A percentile compares a stretch with the other conserved stretches of the same genome.
Conservation (phyloP, 1,284 basidiomycete species). For the Microbotryomycetes sp. region DNA sequence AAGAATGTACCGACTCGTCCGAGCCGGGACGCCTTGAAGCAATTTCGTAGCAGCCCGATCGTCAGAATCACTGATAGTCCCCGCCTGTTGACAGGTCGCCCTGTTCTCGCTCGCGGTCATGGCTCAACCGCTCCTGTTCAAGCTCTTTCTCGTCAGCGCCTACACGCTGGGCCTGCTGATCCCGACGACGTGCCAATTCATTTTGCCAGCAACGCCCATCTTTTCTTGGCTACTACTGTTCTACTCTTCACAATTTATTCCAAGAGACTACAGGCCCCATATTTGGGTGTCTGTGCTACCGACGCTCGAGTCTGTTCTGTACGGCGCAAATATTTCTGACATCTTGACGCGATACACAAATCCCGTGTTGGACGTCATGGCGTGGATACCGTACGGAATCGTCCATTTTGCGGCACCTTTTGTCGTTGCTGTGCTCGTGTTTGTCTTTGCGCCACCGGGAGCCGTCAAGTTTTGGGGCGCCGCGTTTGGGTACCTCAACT, state of each 20-base stretch:
- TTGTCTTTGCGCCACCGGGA: slow-evolving; percentile 65
- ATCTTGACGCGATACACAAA: slow-evolving; percentile 91
- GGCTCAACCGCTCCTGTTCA: slow-evolving; percentile 63
- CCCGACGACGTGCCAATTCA: slow-evolving; percentile 86
- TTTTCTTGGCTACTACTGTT: slow-evolving; percentile 67
- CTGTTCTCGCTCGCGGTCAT: slow-evolving; percentile 72
- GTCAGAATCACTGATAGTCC: background rate
- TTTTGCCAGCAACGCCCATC: slow-evolving; percentile 80
- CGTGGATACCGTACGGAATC: slow-evolving; percentile 94
- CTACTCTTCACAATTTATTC: slow-evolving; percentile 80
- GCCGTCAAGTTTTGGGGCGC: slow-evolving; percentile 78
- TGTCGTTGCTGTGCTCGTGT: slow-evolving; percentile 66
- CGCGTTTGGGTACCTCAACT: slow-evolving; percentile 89
- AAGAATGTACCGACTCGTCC: too few relatives aligned
- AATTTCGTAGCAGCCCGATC: too few relatives aligned
- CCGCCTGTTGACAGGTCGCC: slow-evolving; percentile 45
- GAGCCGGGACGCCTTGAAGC: too few relatives aligned
- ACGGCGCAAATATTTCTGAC: slow-evolving; percentile 94
- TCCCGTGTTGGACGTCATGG: slow-evolving; percentile 80
- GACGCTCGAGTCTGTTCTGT: slow-evolving; percentile 86
- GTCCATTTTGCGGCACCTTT: slow-evolving; percentile 81
- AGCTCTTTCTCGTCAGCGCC: slow-evolving; percentile 69
- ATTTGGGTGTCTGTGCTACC: slow-evolving; percentile 90
- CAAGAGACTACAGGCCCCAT: slow-evolving; percentile 60
- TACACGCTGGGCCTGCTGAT: slow-evolving; percentile 65